phyloP scores from a whole-genome alignment of 176 grass and related monocot genomes.

The Raddia distichophylla region DNA sequence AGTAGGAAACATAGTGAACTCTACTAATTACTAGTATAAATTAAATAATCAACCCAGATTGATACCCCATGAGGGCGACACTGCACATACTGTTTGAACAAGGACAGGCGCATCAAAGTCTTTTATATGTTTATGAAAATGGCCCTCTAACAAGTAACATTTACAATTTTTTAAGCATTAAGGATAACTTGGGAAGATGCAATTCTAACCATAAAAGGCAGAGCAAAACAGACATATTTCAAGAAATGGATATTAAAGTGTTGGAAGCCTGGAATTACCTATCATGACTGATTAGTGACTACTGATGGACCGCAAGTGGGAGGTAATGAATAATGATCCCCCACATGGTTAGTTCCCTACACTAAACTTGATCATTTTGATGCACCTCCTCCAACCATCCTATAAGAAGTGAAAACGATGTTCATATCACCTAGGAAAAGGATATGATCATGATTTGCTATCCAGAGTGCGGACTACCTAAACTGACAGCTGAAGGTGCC shows the following conservation, averaged over 20 bases:
- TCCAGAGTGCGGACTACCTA: background rate
- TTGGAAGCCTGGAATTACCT: background rate
- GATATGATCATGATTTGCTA: slow-evolving; percentile 8
- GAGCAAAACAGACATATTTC: background rate
- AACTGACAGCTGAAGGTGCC: slow-evolving; percentile 2
- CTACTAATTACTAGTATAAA: background rate
- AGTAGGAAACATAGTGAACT: background rate
- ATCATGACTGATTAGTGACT: background rate
- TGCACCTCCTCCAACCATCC: background rate
- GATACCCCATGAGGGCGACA: background rate
- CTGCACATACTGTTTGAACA: background rate
- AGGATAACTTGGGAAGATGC: background rate
- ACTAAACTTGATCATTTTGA: background rate
- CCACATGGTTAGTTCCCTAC: background rate
- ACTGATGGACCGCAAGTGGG: background rate
- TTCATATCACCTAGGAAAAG: background rate
- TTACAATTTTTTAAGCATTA: background rate
- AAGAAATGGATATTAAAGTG: background rate
- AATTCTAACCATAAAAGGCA: background rate
- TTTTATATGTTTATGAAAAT: slow-evolving; percentile 27
- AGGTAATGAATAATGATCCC: background rate
- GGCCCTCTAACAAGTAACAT: slow-evolving; percentile 12
- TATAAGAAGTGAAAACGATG: background rate
- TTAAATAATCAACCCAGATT: background rate
- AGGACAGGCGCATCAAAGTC: slow-evolving; percentile 16